phyloP scores from a whole-genome alignment of 345 rosid genomes.

The Corchorus capsularis region DNA sequence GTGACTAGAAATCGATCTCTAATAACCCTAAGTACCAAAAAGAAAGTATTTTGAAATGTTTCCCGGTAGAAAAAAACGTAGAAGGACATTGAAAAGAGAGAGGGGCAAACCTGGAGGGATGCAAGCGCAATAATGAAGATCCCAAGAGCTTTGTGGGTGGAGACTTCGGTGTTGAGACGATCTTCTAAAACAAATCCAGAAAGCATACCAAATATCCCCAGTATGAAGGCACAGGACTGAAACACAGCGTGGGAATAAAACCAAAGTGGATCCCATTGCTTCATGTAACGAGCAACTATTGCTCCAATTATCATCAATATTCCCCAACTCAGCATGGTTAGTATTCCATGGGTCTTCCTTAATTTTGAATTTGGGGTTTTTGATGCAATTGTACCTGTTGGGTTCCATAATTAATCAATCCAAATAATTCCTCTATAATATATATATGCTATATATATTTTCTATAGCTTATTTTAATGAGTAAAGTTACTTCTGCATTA shows the following conservation, averaged over 20 bases:
- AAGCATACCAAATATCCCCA: constrained; percentile 62
- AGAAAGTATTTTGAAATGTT: too few relatives aligned
- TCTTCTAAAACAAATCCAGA: constrained; percentile 60
- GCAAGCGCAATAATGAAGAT: constrained; percentile 72
- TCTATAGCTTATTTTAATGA: too few relatives aligned
- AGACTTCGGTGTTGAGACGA: constrained; percentile 39
- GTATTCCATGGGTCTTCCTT: constrained; percentile 69
- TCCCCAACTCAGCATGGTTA: constrained; percentile 85
- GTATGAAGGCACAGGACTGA: constrained; percentile 52
- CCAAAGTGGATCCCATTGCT: constrained; percentile 73
- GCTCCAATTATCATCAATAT: constrained; percentile 65
- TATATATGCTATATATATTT: too few relatives aligned
- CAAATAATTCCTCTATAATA: not conserved
- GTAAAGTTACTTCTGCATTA: too few relatives aligned
- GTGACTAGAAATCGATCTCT: too few relatives aligned
- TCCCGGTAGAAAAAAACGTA: too few relatives aligned
- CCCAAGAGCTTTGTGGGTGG: constrained; percentile 67
- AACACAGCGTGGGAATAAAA: constrained; percentile 57
- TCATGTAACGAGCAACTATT: constrained; percentile 56
- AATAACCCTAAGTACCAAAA: too few relatives aligned
- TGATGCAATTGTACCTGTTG: constrained; percentile 39
- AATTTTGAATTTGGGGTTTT: constrained; percentile 34
- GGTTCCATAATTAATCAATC: too few relatives aligned
- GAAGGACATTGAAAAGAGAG: too few relatives aligned
- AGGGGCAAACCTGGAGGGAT: constrained; percentile 63